Base-by-base conservation (phyloP, 2,329 filamentous ascomycete species). In the Xylaria sp. region DNA sequence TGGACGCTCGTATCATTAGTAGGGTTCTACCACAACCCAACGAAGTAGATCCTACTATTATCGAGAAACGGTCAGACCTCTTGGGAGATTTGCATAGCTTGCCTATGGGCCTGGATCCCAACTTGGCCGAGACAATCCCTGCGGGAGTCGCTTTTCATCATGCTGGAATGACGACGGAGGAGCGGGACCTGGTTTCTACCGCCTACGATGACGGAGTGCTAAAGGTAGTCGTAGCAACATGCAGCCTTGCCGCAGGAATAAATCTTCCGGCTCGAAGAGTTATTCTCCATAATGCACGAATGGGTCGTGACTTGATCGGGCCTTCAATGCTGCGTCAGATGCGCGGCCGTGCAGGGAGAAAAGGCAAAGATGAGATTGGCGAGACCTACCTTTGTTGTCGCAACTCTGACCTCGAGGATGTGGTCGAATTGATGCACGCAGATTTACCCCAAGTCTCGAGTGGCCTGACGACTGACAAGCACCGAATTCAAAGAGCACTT, bases 311-410 rank as follows among this genome's bases (percentile, higher is more conserved):
- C 55, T 82, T 94, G 57, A 88, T 94, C n/a, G 92, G 91, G 0
- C 92, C 92, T 13, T 89, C 92, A 3, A 92, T 94, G 90, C 83
- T 94, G 79, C 88, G 91, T 58, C 92, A 94, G 80, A 94, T 94
- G 92, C 88, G 91, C 76, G 92, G 92, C 2, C 86, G 92, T 69
- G 92, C 92, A 23, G 92, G 92, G 7, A 87, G 92, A 63, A 94
- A 94, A 79, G 92, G 92, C 58, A 94, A 93, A 76, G 91, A 93
- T 65, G 90, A 92, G 60, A 82, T 92, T 56, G 92, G 92, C 1
- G 92, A 94, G 80, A 94, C 91, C 1, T 94, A 92, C 77, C 82
- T 94, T 1, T 94, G 92, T 76, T 94, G 92, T 75, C 87, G 89
- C 37, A 87, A 89, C 74, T 80, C 83, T 10, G 92, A 94, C 73